Base-by-base conservation (phyloP, 176 grass and related monocot genomes). In the Miscanthus lutarioriparius region DNA sequence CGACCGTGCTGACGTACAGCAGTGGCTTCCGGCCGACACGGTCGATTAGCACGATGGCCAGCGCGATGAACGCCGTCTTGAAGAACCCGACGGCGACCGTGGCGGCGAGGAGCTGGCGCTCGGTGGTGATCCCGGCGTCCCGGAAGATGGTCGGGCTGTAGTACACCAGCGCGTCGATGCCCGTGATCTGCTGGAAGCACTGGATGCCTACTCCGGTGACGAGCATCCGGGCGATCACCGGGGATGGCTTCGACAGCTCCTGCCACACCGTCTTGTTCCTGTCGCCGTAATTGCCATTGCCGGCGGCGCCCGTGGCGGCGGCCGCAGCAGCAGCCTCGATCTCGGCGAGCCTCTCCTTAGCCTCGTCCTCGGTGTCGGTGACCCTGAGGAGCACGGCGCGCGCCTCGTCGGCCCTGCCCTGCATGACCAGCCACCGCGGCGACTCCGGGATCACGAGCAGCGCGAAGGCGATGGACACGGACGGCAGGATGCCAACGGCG, bases 81-180 rank as follows among this genome's bases (percentile, higher is more conserved):
- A 83, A 90, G 6, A 97, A 32, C 44, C 94, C 94, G 0, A 97
- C 91, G 3, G 89, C 89, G 3, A 97, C 79, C 0, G 91, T 92
- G 44, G 91, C 87, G 64, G 87, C 94, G 12, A 97, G 91, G 12
- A 94, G 83, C 78, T 86, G 64, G 20, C 77, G 78, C 54, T 94
- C 89, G 2, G 67, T 68, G 10, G 84, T 11, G 76, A 97, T 86
- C 36, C 94, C 91, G 6, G 94, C 89, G 48, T 93, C 72, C 0
- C 75, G 81, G 77, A 97, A 97, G 25, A 97, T 94, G 17, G 84
- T 89, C 20, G 91, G 94, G 70, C 91, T 94, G 81, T 97, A 94
- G 70, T 91, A 94, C 44, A 97, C 80, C 5, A 91, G 75, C 13
- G 91, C 87, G 49, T 93, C 94, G 73, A 94, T 88, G 28, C 91